Conservation (phyloP, 495 filamentous ascomycete genomes). For the Aspergillus sclerotioniger region DNA sequence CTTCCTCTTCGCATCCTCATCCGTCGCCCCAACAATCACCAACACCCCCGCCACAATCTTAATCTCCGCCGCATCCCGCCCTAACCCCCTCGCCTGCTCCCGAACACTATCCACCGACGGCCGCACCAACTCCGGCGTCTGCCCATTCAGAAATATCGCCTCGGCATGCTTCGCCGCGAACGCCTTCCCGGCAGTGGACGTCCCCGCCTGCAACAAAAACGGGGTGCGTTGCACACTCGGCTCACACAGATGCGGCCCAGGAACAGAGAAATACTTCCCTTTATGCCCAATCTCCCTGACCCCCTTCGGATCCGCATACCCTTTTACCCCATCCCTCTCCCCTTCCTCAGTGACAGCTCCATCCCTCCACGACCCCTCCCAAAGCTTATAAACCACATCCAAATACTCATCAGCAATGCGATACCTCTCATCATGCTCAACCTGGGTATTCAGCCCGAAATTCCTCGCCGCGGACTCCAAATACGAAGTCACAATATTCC, state of each 20-base stretch:
- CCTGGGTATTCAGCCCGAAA: slow-evolving; percentile 55
- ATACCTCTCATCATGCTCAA: slow-evolving; percentile 66
- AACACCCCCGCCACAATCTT: slow-evolving; percentile 53
- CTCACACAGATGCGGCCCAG: slow-evolving; percentile 63
- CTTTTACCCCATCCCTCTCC: slow-evolving; percentile 33
- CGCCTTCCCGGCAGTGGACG: slow-evolving; percentile 56
- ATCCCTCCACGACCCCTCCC: slow-evolving; percentile 65
- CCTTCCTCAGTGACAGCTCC: slow-evolving; percentile 50
- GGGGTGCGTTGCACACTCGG: slow-evolving; percentile 68
- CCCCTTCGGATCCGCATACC: slow-evolving; percentile 56
- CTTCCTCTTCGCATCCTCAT: slow-evolving; percentile 52
- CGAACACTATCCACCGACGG: slow-evolving; percentile 50
- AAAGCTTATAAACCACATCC: slow-evolving; percentile 65
- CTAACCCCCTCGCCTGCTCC: slow-evolving; percentile 38
- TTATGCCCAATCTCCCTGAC: slow-evolving; percentile 64
- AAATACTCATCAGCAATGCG: slow-evolving; percentile 66
- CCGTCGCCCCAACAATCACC: slow-evolving; percentile 51
- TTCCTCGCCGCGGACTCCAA: slow-evolving; percentile 65
- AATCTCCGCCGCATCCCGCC: slow-evolving; percentile 46
- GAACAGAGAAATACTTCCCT: slow-evolving; percentile 64
- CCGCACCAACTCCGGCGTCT: slow-evolving; percentile 44
- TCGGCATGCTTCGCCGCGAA: slow-evolving; percentile 63
- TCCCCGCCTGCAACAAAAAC: slow-evolving; percentile 62
- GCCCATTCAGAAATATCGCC: slow-evolving; percentile 51
- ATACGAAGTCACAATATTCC: slow-evolving; percentile 70